phyloP scores from a whole-genome alignment of 805 yeast species.

The Suhomyces sp. region DNA sequence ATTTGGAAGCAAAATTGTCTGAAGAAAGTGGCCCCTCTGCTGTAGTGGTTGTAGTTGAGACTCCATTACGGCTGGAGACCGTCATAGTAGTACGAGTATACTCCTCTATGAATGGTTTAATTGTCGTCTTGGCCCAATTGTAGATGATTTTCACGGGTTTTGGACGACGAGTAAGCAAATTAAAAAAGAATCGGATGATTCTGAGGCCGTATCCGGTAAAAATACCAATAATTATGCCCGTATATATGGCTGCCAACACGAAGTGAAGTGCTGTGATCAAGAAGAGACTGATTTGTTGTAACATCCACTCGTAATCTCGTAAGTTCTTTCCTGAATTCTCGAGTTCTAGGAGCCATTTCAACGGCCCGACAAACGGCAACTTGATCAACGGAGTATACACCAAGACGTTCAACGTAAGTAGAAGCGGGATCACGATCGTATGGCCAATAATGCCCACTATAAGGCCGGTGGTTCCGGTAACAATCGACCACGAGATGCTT shows the following conservation, averaged over 20 bases:
- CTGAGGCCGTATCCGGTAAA: slow-evolving; percentile 8
- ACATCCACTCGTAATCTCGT: slow-evolving; percentile 10
- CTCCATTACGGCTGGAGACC: no score
- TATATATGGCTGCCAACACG: slow-evolving; percentile 8
- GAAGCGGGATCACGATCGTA: slow-evolving; percentile 9
- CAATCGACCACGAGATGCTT: not conserved
- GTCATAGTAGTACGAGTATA: no score
- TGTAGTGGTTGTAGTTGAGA: no score
- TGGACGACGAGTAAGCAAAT: slow-evolving; percentile 1
- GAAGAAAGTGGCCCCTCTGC: no score
- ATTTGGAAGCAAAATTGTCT: no score
- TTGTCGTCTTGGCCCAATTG: not conserved
- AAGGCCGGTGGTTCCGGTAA: not conserved
- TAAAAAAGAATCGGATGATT: slow-evolving; percentile 10
- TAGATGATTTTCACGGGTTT: not conserved
- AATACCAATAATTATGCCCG: slow-evolving; percentile 12
- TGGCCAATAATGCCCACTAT: slow-evolving; percentile 1
- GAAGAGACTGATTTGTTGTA: slow-evolving; percentile 10
- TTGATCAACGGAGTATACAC: slow-evolving; percentile 12
- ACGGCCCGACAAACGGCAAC: slow-evolving; percentile 12
- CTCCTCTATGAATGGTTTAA: not conserved
- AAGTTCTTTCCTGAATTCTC: slow-evolving; percentile 5
- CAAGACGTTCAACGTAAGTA: slow-evolving; percentile 9
- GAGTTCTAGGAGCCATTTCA: slow-evolving; percentile 11
- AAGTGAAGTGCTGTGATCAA: slow-evolving; percentile 9